These are phyloP conservation scores for Luffa aegyptiaca DNA, from an alignment of 306 rosid species.

Conservation along the genomic window DNA sequence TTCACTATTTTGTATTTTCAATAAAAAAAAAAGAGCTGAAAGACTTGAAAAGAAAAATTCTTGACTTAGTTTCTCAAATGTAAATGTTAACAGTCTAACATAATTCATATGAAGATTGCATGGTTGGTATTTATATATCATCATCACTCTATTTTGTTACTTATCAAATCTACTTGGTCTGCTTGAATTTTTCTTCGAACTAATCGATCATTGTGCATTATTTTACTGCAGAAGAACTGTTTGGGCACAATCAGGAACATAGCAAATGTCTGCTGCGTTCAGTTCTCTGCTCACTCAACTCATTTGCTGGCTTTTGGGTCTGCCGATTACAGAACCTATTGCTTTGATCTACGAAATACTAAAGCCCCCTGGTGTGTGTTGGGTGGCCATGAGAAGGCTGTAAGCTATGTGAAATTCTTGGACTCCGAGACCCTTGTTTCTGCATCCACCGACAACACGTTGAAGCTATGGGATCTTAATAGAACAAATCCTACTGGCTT, in stretches of 20 bases:
- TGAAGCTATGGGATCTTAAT: conserved; percentile 91
- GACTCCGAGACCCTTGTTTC: conserved; percentile 74
- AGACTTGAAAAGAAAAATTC: background rate
- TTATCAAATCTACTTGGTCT: background rate
- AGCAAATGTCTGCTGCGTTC: conserved; percentile 95
- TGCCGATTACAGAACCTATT: conserved; percentile 73
- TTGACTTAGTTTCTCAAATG: background rate
- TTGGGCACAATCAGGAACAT: conserved; percentile 61
- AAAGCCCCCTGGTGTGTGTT: conserved; percentile 80
- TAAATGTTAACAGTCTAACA: background rate
- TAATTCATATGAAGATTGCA: background rate
- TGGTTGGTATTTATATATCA: background rate
- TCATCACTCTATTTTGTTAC: background rate
- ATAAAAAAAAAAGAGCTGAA: background rate
- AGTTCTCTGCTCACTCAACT: conserved; percentile 81
- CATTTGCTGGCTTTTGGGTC: conserved; percentile 75
- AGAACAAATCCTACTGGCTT: conserved; percentile 43
- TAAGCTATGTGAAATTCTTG: conserved; percentile 68
- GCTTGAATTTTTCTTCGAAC: background rate
- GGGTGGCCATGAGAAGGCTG: conserved; percentile 68
- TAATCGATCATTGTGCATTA: conserved; percentile 17
- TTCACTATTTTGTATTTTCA: background rate
- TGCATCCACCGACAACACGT: conserved; percentile 90
- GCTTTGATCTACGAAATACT: conserved; percentile 87
- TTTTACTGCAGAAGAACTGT: conserved; percentile 53